phyloP scores from a whole-genome alignment of 495 filamentous ascomycete genomes.

The Lindgomyces ingoldianus region DNA sequence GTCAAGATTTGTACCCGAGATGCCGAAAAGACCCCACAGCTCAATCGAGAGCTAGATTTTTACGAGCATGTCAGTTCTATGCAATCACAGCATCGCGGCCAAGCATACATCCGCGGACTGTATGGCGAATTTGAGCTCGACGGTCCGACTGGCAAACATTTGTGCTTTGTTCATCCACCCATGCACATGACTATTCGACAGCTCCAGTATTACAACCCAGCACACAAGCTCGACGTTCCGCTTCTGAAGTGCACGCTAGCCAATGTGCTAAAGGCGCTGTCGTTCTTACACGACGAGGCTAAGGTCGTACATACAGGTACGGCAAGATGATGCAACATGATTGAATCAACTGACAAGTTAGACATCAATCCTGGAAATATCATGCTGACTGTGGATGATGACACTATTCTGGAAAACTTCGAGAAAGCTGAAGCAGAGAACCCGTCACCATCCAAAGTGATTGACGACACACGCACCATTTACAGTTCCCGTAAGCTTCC shows the following conservation, averaged over 20 bases:
- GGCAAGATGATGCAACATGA: constrained; percentile 22
- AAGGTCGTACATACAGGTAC: constrained; percentile 32
- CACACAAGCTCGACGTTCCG: constrained; percentile 17
- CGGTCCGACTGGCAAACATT: constrained; percentile 25
- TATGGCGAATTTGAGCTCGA: constrained; percentile 25
- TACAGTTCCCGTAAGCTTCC: constrained; percentile 27
- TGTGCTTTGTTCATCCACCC: constrained; percentile 33
- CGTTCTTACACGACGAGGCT: constrained; percentile 32
- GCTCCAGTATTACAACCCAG: constrained; percentile 28
- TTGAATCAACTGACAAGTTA: constrained; percentile 10
- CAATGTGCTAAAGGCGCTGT: constrained; percentile 23
- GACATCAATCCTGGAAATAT: constrained; percentile 34
- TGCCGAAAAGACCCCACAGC: constrained; percentile 18
- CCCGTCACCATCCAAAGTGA: constrained; percentile 26
- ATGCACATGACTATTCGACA: constrained; percentile 36
- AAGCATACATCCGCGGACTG: constrained; percentile 26
- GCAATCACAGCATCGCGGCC: constrained; percentile 26
- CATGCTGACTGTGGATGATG: constrained; percentile 26
- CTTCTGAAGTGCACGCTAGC: constrained; percentile 24
- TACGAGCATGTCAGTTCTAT: constrained; percentile 32
- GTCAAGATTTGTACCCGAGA: constrained; percentile 34
- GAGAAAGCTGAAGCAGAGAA: constrained; percentile 28
- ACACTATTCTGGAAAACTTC: constrained; percentile 23
- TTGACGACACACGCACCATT: constrained; percentile 28
- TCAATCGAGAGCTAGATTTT: constrained; percentile 28